Evolutionary conservation across 163 green algal species (phyloP), one percentile per base, ranked within the genome.

Genomic region (Dunaliella salina): DNA sequence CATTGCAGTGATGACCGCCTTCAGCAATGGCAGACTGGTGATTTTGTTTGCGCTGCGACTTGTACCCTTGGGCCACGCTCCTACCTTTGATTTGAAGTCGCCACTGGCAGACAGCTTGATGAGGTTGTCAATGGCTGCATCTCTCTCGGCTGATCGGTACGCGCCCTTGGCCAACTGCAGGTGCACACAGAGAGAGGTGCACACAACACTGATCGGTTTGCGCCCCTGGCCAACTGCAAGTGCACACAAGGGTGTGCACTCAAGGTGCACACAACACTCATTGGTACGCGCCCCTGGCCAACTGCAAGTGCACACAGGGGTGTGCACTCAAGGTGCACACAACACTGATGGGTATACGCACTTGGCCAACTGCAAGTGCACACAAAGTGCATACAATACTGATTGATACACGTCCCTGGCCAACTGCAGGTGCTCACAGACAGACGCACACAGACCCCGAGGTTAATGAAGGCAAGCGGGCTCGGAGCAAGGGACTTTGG

Each of bases 41-140:
- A n/a, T n/a, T n/a, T n/a, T n/a, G n/a, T n/a, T n/a, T n/a, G n/a
- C n/a, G n/a, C 8, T 50, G 40, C 40, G 8, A 50, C 40, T 50
- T 50, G 40, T 8, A 50, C 40, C n/a, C 40, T 50, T 50, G 40
- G 3, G 40, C 40, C 4, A 50, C 8, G 40, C 40, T 85, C 15
- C 4, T 81, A 81, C 75, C 75, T 40, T 46, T 40, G 75, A 81
- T 33, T 85, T 88, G 86, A 91, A 91, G 79, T 91, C 88, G 17
- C 88, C 86, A 82, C 86, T 90, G 69, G 86, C 88, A 24, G 88
- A 87, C 79, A 91, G 86, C 81, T 88, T 87, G 84, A 91, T 91
- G 69, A 91, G 86, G 86, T 91, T 91, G 82, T 67, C 78, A 80
- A 91, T 91, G 69, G 88, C 88, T 1, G 63, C 57, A 50, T 91